Conservation (phyloP, 768 basidiomycete genomes). For the Arthromyces matolae region DNA sequence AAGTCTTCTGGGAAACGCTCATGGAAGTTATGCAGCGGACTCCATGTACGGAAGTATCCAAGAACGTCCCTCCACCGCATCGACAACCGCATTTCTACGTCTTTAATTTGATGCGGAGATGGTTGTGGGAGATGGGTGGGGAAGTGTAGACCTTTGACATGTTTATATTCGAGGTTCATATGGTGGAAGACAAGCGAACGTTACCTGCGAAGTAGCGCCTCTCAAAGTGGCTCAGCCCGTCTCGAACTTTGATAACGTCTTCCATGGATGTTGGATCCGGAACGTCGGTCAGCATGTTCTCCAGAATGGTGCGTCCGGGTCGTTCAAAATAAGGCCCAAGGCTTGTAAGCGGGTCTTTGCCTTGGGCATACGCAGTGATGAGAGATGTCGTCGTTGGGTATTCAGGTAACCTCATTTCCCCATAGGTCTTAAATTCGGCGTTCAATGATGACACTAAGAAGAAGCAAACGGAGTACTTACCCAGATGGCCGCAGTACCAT, state of each 20-base stretch:
- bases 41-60: conserved; percentile 68
- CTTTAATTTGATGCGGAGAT: conserved; percentile 26
- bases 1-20: conserved; percentile 59
- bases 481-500: conserved; percentile 74
- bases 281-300: conserved; percentile 66
- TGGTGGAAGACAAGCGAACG: background rate
- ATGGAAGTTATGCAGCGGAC: conserved; percentile 64
- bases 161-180: background rate
- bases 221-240: conserved; percentile 39
- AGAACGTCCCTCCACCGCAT: conserved; percentile 67
- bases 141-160: conserved; percentile 11
- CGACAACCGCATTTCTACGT: conserved; percentile 52
- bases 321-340: conserved; percentile 77
- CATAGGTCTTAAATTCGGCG: conserved; percentile 52
- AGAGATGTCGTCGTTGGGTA: conserved; percentile 55
- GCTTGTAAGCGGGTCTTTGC: conserved; percentile 46
- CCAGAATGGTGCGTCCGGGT: conserved; percentile 74
- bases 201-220: conserved; percentile 59
- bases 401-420: conserved; percentile 65
- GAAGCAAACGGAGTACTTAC: conserved; percentile 32
- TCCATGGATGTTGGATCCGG: conserved; percentile 41
- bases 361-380: conserved; percentile 63
- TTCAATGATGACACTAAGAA: too few relatives aligned
- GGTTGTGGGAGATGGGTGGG: conserved; percentile 14
- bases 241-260: conserved; percentile 24